Base-by-base conservation (phyloP, 345 rosid genomes). In the Noccaea bulbosa region DNA sequence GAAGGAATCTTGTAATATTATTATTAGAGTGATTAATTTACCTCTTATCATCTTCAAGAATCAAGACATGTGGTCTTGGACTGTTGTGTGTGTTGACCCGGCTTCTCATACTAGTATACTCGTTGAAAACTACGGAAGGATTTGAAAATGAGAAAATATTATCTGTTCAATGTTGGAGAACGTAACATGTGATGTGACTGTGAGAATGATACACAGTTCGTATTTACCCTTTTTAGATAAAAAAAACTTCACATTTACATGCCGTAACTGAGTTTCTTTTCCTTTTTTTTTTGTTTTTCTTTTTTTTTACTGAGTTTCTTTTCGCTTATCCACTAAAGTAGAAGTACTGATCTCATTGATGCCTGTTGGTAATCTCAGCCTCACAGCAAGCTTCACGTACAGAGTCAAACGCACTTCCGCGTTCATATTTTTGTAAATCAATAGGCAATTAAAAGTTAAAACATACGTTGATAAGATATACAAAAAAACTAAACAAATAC, bases 1-100 rank as follows among this genome's bases (percentile, higher is more conserved):
- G 62, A 39, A 41, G 54, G 60, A 66, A 58, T 66, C 43, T 35
- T 67, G 35, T 52, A 8, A 37, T 50, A 14, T 35, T 44, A 35
- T 60, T 66, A 43, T 1, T 48, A 47, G 51, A 10, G 17, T 57
- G 50, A 65, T 51, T 33, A 40, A 10, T 48, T 65, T 65, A n/a
- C 40, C 6, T 66, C 54, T 58, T 66, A 67, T 67, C 69, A 12
- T 67, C 73, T 67, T 49, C 55, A 37, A 20, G 73, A 66, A 67
- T 50, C 73, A 60, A 51, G 24, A 52, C 73, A 74, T 60, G 63
- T 59, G 73, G 49, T 43, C 38, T 58, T 66, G 77, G 72, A 73
- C 72, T 73, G 33, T 66, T 48, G 30, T 44, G 56, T 59, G 67
- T 44, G 72, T 67, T 74, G 69, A 74, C 73, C 73, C 69, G 63